phyloP scores from a whole-genome alignment of 2,329 filamentous ascomycete genomes.

The Cladophialophora bantiana region DNA sequence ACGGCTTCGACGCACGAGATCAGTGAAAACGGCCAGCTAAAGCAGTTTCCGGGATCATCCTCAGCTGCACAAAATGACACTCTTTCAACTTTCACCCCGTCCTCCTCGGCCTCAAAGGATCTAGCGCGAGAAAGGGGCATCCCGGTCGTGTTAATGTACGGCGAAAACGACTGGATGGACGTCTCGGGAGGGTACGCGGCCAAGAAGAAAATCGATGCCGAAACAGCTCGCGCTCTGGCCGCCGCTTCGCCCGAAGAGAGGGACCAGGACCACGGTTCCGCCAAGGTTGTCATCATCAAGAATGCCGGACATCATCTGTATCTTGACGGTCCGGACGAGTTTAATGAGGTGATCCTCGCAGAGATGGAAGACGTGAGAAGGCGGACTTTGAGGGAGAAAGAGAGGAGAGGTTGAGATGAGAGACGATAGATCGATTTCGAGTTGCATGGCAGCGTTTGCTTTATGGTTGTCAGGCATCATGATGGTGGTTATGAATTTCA shows the following conservation, averaged over 20 bases:
- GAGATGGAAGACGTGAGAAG: constrained; percentile 71
- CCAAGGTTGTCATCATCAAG: constrained; percentile 80
- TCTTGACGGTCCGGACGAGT: constrained; percentile 73
- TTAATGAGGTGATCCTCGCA: constrained; percentile 68
- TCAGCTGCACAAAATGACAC: constrained; percentile 22
- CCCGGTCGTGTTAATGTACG: constrained; percentile 93
- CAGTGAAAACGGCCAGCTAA: constrained; percentile 2
- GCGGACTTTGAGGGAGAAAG: constrained; percentile 42
- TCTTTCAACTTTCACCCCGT: constrained; percentile 23
- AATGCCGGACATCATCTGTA: constrained; percentile 76
- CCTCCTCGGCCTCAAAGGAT: constrained; percentile 31
- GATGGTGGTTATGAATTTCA: background rate
- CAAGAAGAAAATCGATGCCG: constrained; percentile 76
- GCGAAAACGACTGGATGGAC: constrained; percentile 99
- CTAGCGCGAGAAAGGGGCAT: constrained; percentile 67
- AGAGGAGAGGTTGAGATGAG: constrained; percentile 4
- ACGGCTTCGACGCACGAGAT: constrained; percentile 32
- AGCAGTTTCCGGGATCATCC: constrained; percentile 43
- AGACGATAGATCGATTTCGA: background rate
- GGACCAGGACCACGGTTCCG: constrained; percentile 75
- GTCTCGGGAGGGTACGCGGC: constrained; percentile 82
- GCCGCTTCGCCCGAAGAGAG: constrained; percentile 72
- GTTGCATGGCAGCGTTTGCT: background rate
- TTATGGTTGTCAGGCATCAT: background rate
- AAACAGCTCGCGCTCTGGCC: constrained; percentile 66